Base-by-base conservation (phyloP, 2,329 filamentous ascomycete species). In the Fusarium algeriense region DNA sequence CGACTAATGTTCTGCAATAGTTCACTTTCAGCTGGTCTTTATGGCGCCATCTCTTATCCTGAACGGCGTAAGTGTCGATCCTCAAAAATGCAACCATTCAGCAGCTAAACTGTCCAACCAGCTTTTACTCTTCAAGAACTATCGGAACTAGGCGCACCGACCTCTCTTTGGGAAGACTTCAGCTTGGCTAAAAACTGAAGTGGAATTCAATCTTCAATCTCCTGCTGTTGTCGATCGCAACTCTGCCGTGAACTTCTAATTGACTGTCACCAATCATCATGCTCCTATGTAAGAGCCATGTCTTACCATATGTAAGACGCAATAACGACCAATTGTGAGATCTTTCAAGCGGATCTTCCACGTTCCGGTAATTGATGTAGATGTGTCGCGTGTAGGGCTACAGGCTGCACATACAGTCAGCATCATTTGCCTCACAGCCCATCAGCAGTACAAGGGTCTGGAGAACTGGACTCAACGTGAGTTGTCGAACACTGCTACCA, bases 1-100 rank as follows among this genome's bases (percentile, higher is more conserved):
- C 28, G 38, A 14, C 43, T 35, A 37, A n/a, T 26, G 32, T 37
- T 62, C 28, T 64, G 26, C 41, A 35, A 49, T 38, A 23, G 17
- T 17, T 67, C 44, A 41, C 32, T 45, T 34, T 45, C 63, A 59
- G 60, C 66, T 63, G 60, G 50, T 26, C 40, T 41, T 46, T 26
- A 73, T 72, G 58, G 49, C 72, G 74, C 70, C 64, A 74, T 76
- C 26, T 53, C 41, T 50, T 63, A 50, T 52, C 53, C 52, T 55
- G n/a, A 61, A 73, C 71, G 62, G 41, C 69, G 60, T 45, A 56
- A 73, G 67, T 53, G 73, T 56, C 70, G 70, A 76, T 76, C 73
- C 26, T 61, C 40, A 44, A 43, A 54, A 41, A 41, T 40, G 48
- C 52, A 64, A 43, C 54, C 54, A 49, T 66, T 54, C 60, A 45